These are phyloP conservation scores for Neoboletus magnificus DNA, from an alignment of 768 basidiomycete species.

Conservation along the genomic window DNA sequence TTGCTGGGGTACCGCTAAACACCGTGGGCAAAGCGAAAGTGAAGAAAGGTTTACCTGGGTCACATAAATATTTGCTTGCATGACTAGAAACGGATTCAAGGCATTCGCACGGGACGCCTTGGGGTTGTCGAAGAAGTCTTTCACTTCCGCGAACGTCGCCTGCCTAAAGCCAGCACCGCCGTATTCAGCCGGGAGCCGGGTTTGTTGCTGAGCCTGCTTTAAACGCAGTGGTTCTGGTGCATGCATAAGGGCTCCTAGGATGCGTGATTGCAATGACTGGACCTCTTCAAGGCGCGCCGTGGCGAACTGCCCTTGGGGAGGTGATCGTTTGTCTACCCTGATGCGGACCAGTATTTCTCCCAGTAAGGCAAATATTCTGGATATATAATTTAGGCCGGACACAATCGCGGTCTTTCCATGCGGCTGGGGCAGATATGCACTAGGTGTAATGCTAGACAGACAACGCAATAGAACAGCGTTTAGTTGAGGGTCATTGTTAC, in stretches of 20 bases:
- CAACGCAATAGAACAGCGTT: constrained; percentile 19
- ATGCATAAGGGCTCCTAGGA: constrained; percentile 69
- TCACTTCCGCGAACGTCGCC: constrained; percentile 83
- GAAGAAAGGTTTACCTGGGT: constrained; percentile 61
- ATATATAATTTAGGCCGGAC: constrained; percentile 83
- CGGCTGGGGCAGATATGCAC: constrained; percentile 83
- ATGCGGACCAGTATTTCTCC: constrained; percentile 87
- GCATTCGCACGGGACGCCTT: constrained; percentile 83
- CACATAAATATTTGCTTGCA: constrained; percentile 90
- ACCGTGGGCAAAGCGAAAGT: neutral
- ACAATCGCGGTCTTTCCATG: constrained; percentile 81
- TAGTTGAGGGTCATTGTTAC: constrained; percentile 25
- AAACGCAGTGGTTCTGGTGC: constrained; percentile 73
- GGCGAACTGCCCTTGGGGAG: constrained; percentile 81
- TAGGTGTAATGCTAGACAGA: constrained; percentile 68
- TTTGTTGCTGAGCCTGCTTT: constrained; percentile 51
- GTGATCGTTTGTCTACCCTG: constrained; percentile 81
- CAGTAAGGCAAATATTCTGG: constrained; percentile 79
- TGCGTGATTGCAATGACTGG: constrained; percentile 72
- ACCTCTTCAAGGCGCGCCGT: constrained; percentile 84
- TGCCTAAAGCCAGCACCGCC: constrained; percentile 73
- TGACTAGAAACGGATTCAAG: constrained; percentile 84
- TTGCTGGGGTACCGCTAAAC: constrained; percentile 53
- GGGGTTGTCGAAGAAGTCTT: constrained; percentile 89
- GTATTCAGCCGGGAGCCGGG: constrained; percentile 54